These are phyloP conservation scores for Tulasnella sp. DNA, from an alignment of 768 basidiomycete genomes.

Conservation along the genomic window DNA sequence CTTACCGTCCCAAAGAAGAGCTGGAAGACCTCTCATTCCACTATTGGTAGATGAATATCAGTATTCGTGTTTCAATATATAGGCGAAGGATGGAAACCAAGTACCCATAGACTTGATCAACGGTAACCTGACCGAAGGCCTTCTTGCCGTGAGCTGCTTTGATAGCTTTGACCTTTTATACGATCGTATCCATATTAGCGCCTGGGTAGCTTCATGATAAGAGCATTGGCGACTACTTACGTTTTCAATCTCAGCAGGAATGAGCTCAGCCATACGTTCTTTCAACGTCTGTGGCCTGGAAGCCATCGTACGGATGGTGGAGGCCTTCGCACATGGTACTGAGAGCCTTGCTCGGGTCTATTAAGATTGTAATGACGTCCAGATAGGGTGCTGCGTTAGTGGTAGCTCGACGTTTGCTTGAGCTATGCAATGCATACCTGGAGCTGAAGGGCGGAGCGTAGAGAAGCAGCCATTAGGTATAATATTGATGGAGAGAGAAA, in stretches of 20 bases:
- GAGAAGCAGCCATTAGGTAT: conserved; percentile 14
- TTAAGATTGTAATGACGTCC: not conserved
- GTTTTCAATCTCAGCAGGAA: conserved; percentile 74
- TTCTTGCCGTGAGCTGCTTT: conserved; percentile 85
- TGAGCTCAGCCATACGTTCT: conserved; percentile 87
- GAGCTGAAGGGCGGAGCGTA: conserved; percentile 15
- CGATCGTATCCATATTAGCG: not conserved
- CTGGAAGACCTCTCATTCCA: conserved; percentile 82
- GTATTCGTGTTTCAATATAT: not conserved
- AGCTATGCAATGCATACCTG: conserved; percentile 8
- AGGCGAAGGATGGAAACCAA: conserved; percentile 19
- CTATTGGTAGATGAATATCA: conserved; percentile 30
- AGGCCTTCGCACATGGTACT: not conserved
- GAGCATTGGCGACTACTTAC: conserved; percentile 28
- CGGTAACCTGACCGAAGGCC: conserved; percentile 80
- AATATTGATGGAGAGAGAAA: not conserved
- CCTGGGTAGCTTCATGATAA: not conserved
- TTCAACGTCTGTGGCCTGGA: conserved; percentile 67
- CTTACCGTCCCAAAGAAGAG: conserved; percentile 84
- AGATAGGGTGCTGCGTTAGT: not conserved
- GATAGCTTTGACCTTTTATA: conserved; percentile 61
- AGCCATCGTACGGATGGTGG: conserved; percentile 1
- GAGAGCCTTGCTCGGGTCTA: conserved; percentile 7
- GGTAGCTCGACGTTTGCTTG: not conserved
- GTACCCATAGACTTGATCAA: conserved; percentile 85